phyloP scores from a whole-genome alignment of 495 filamentous ascomycete species.

The Penicillium robsamsonii region DNA sequence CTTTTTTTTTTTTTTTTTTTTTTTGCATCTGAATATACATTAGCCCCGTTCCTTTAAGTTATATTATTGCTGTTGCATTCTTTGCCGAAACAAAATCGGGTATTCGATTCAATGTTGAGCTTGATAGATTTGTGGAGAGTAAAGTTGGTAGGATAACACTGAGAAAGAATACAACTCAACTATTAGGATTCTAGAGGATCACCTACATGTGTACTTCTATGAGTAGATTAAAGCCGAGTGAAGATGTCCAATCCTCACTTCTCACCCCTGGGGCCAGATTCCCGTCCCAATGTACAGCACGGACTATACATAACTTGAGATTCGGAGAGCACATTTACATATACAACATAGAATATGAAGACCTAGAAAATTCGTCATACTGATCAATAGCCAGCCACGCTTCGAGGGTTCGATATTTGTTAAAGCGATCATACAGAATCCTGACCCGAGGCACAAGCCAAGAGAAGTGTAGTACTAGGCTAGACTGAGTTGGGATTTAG shows the following conservation, averaged over 20 bases:
- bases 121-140: not conserved
- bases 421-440: too few relatives aligned
- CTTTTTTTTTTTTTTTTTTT: constrained; percentile 8
- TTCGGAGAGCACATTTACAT: too few relatives aligned
- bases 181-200: not conserved
- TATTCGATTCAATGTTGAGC: not conserved
- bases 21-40: constrained; percentile 19
- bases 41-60: not conserved
- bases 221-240: not conserved
- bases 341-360: too few relatives aligned
- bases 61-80: constrained; percentile 11
- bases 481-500: not conserved
- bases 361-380: too few relatives aligned
- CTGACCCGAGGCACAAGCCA: too few relatives aligned
- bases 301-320: too few relatives aligned
- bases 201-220: not conserved
- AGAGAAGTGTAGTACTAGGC: not conserved
- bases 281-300: too few relatives aligned
- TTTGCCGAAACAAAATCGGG: constrained; percentile 6
- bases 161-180: not conserved
- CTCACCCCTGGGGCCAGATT: too few relatives aligned
- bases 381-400: too few relatives aligned
- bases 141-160: not conserved
- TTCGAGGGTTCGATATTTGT: too few relatives aligned
- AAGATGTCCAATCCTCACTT: too few relatives aligned